A percentile compares a stretch with the other conserved stretches of the same genome.
Conservation (phyloP, 495 filamentous ascomycete species). For the Penicillium alfredii region DNA sequence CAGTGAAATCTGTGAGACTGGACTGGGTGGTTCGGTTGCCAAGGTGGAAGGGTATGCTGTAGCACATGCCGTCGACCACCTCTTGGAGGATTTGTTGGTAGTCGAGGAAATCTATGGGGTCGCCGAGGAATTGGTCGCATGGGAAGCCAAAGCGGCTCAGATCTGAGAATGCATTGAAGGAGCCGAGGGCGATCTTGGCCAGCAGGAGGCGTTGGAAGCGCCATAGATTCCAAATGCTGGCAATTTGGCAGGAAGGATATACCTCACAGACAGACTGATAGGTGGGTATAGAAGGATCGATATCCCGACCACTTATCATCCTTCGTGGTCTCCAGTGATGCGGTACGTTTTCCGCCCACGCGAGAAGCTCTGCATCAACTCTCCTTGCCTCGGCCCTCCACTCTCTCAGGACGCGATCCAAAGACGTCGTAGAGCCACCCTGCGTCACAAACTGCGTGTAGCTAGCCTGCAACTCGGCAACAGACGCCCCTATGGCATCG, state of each 20-base stretch:
- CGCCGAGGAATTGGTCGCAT: no score
- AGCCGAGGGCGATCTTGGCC: conserved; percentile 4
- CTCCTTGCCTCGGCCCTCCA: conserved; percentile 8
- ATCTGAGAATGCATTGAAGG: no score
- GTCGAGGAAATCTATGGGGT: conserved; percentile 1
- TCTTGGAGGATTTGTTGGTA: conserved; percentile 6
- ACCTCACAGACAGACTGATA: conserved; percentile 11
- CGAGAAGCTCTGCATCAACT: conserved; percentile 4
- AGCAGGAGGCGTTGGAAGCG: conserved; percentile 15
- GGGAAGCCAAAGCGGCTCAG: no score
- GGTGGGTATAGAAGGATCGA: conserved; percentile 11
- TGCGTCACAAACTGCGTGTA: conserved; percentile 1
- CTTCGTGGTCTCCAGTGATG: conserved; percentile 5
- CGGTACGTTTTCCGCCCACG: conserved; percentile 6
- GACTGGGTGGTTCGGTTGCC: conserved; percentile 4
- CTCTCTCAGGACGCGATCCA: neutral
- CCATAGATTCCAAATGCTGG: conserved; percentile 13
- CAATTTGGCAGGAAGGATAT: conserved; percentile 14
- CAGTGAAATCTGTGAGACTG: conserved; percentile 2
- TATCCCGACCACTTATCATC: conserved; percentile 7
- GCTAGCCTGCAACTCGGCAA: conserved; percentile 8
- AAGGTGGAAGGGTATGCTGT: conserved; percentile 13
- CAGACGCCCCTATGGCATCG: conserved; percentile 5
- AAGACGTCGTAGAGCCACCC: neutral
- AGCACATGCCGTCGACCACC: conserved; percentile 9